These are phyloP conservation scores for Forsythia viridissima DNA, from an alignment of 257 asterid species.

Conservation along the genomic window DNA sequence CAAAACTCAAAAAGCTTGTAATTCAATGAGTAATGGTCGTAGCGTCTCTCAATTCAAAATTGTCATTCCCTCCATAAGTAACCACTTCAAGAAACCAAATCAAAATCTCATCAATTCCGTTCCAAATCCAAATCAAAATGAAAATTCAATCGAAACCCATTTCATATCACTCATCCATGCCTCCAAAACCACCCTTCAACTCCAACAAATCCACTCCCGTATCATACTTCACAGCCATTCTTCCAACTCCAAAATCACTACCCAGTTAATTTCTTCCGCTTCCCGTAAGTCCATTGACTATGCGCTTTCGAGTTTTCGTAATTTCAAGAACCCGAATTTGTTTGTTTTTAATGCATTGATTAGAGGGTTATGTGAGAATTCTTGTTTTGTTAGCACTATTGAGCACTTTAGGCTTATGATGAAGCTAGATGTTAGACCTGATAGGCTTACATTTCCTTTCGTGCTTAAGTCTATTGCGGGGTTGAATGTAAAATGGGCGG, in stretches of 20 bases:
- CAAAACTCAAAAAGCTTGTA: neutral
- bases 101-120: neutral
- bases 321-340: slow-evolving; percentile 21
- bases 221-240: slow-evolving; percentile 10
- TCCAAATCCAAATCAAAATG: neutral
- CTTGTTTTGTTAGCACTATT: slow-evolving; percentile 22
- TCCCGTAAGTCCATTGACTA: slow-evolving; percentile 18
- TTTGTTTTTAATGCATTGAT: slow-evolving; percentile 37
- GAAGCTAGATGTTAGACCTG: slow-evolving; percentile 30
- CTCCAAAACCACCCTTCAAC: slow-evolving; percentile 22
- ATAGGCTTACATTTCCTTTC: slow-evolving; percentile 40
- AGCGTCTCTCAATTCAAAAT: neutral
- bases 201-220: slow-evolving; percentile 38
- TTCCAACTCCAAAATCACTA: slow-evolving; percentile 25
- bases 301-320: slow-evolving; percentile 30
- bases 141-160: slow-evolving; percentile 23
- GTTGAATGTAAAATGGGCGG: slow-evolving; percentile 25
- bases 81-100: neutral
- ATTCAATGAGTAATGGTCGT: neutral
- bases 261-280: slow-evolving; percentile 42
- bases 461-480: slow-evolving; percentile 36
- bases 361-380: slow-evolving; percentile 37
- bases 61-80: neutral
- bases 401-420: slow-evolving; percentile 32
- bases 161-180: slow-evolving; percentile 39